Base-by-base conservation (phyloP, 495 filamentous ascomycete species). In the Melanomma pulvis-pyrius region DNA sequence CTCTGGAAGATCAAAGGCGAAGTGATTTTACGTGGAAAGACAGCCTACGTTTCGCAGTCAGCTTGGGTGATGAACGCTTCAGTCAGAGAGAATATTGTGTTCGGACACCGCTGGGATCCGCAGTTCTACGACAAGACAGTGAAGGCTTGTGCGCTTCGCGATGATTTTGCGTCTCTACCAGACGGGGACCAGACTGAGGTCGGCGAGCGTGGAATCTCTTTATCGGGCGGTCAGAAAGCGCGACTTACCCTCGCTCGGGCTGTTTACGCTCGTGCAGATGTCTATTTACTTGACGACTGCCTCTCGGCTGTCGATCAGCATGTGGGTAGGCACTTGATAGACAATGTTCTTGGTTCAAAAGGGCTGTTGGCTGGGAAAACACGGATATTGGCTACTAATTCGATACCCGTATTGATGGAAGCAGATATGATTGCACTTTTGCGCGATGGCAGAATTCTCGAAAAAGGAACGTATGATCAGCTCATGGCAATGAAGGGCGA, bases 41-140 rank as follows among this genome's bases (percentile, higher is more conserved):
- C 89, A 22, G 96, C 96, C 6, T 99, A 97, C 73, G 96, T 96
- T 67, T 89, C 92, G 22, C 96, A 99, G 76, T 84, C 89, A 69
- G 76, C 92, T 25, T 99, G 96, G 93, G 88, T 99, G 39, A 98
- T 97, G 93, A 99, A 98, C 72, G 93, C 96, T 7, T 94, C 88
- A 50, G 92, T 98, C 28, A 88, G 89, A 58, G 96, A 99, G 69
- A 99, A 99, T 71, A 97, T 99, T 72, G 82, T 97, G 7, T 99
- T 99, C 73, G 96, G 96, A 5, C 91, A 98, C 78, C 87, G 92
- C 44, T 98, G 90, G 82, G 93, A 99, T 78, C 90, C 94, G 2
- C 80, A 85, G 51, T 99, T 99, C 79, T 99, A 99, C 76, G 91
- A 97, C 49, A 87, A 87, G 60, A 97, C 96, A 1, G 83, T 99